Evolutionary conservation across 768 basidiomycete genomes (phyloP).

Genomic region (Phaeotremella fagi): DNA sequence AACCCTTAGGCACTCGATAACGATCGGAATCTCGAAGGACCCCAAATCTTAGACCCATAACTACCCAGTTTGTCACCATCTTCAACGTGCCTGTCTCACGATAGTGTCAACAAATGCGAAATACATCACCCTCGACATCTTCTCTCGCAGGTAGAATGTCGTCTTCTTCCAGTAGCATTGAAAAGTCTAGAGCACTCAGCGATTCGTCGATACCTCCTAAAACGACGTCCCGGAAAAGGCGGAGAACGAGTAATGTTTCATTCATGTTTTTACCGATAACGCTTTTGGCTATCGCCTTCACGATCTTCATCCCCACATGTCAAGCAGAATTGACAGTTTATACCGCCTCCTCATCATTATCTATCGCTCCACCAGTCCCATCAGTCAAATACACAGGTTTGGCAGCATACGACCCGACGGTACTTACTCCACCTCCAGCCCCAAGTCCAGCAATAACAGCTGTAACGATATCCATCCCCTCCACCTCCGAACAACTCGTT

Average conservation of each 20-base stretch:
- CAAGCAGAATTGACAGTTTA: slow-evolving; percentile 6
- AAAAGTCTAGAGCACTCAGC: too few species aligned
- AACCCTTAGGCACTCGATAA: too few species aligned
- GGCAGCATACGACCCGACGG: slow-evolving; percentile 31
- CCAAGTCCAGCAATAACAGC: slow-evolving; percentile 30
- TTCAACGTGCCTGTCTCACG: too few species aligned
- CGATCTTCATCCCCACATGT: slow-evolving; percentile 7
- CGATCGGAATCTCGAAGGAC: too few species aligned
- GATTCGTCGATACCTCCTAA: too few species aligned
- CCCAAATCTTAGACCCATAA: too few species aligned
- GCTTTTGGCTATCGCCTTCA: slow-evolving; percentile 2
- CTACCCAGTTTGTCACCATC: too few species aligned
- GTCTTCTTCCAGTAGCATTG: too few species aligned
- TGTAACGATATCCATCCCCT: slow-evolving; percentile 16
- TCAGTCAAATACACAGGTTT: slow-evolving; percentile 22
- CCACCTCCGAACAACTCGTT: slow-evolving; percentile 4
- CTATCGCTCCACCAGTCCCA: slow-evolving; percentile 5
- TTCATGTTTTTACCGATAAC: background rate
- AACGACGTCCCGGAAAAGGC: too few species aligned
- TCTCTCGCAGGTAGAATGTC: too few species aligned
- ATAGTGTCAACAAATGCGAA: too few species aligned
- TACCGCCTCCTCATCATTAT: slow-evolving; percentile 3
- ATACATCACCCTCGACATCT: too few species aligned
- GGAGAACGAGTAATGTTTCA: background rate
- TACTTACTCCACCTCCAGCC: slow-evolving; percentile 26